These are phyloP conservation scores for Coprinellus aureogranulatus DNA, from an alignment of 768 basidiomycete species.

Conservation along the genomic window DNA sequence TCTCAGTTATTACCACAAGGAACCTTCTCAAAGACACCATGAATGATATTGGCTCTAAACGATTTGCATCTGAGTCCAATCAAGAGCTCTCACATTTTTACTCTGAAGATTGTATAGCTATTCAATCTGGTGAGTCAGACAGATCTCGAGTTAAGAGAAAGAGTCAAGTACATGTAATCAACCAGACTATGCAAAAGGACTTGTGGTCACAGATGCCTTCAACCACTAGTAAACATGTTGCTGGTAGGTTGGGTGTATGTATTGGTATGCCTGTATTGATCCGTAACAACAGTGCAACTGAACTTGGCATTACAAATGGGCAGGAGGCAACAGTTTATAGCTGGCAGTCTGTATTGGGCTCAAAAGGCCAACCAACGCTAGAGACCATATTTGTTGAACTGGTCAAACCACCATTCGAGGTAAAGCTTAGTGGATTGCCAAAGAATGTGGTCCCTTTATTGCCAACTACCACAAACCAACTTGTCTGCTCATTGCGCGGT, in stretches of 20 bases:
- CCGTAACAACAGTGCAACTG: conserved; percentile 28
- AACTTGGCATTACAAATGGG: conserved; percentile 34
- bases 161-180: conserved; percentile 7
- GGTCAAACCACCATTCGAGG: not conserved
- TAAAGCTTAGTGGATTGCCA: conserved; percentile 8
- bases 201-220: conserved; percentile 21
- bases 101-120: not conserved
- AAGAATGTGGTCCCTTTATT: conserved; percentile 28
- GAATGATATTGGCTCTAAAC: conserved; percentile 26
- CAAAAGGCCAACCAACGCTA: not conserved
- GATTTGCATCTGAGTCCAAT: conserved; percentile 33
- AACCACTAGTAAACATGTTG: conserved; percentile 16
- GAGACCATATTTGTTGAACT: not conserved
- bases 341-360: conserved; percentile 20
- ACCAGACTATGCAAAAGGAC: conserved; percentile 10
- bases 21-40: conserved; percentile 37
- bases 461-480: not conserved
- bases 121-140: not conserved
- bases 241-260: conserved; percentile 28
- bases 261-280: conserved; percentile 34
- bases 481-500: too few relatives aligned
- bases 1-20: conserved; percentile 36
- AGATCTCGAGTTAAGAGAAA: not conserved
- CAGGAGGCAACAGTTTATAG: conserved; percentile 27
- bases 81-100: conserved; percentile 25